Base-by-base conservation (phyloP, 192 early-diverging fungal genomes). In the Polychytrium aggregatum region DNA sequence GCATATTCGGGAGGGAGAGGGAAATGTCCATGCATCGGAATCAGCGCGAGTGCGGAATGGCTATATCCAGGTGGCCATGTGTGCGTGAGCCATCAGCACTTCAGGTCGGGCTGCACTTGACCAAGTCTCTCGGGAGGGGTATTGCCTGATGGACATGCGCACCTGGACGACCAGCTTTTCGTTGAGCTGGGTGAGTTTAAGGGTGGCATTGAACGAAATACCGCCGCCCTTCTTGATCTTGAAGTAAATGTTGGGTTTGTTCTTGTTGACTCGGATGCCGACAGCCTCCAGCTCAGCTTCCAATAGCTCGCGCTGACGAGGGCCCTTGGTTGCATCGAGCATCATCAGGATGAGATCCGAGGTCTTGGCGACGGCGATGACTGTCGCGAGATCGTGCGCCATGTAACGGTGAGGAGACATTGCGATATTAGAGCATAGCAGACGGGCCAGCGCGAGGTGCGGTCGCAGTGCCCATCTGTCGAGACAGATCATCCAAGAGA, bases 211-310 rank as follows among this genome's bases (percentile, higher is more conserved):
- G 60, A 93, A 92, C 52, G 82, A 87, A 49, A 98, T 86, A 29
- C 96, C 96, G 29, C 96, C 96, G 40, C 90, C 93, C 37, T 85
- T 98, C 62, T 98, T 98, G 58, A 90, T 71, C 67, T 97, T 97
- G 73, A 92, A 97, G 57, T 90, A 90, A 40, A 98, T 92, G 60
- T 98, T 96, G 8, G 96, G 92, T 56, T 63, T 69, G 24, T 56
- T 41, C 37, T 72, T 76, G 66, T 98, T 98, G 44, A 98, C 71
- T 49, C 96, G 76, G 44, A 98, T 94, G 7, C 93, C 96, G 18
- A 98, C 90, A 0, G 89, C 81, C 57, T 98, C 90, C 63, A 98
- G 73, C 71, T 98, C 94, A 45, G 71, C 70, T 47, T 97, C 94
- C 20, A 97, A 72, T 31, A 88, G 64, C 39, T 82, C 72, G 52